Conservation (phyloP, 139 green algal genomes). For the Volvox reticuliferus region DNA sequence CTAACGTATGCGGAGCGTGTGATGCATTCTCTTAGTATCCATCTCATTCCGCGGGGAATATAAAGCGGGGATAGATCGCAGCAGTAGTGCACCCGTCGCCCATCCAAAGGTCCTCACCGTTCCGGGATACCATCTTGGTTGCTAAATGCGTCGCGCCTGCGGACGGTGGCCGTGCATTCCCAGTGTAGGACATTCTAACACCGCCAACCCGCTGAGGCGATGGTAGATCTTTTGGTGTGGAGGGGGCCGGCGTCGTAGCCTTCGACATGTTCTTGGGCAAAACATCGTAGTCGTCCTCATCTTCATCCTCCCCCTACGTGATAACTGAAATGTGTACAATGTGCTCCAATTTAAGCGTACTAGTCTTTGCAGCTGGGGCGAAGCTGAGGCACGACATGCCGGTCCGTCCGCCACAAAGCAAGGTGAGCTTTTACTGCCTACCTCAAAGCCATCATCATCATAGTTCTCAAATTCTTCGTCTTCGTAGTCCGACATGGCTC, state of each 20-base stretch:
- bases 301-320: slow-evolving; percentile 26
- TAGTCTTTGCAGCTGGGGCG: neutral
- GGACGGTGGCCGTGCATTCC: neutral
- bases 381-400: slow-evolving; percentile 1
- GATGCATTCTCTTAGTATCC: no score
- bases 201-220: neutral
- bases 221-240: slow-evolving; percentile 5
- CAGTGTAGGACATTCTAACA: slow-evolving; percentile 11
- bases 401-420: neutral
- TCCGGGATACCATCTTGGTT: neutral
- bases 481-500: slow-evolving; percentile 51
- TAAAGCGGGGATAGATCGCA: no score
- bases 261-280: slow-evolving; percentile 50
- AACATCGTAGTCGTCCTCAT: slow-evolving; percentile 64
- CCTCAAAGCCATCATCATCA: slow-evolving; percentile 65
- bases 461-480: slow-evolving; percentile 68
- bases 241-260: neutral
- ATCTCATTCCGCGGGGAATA: no score
- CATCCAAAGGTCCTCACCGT: neutral
- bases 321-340: neutral
- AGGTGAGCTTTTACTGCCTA: neutral
- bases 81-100: no score
- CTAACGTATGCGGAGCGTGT: no score
- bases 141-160: neutral
- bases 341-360: neutral